Evolutionary conservation across 331 rosid species (phyloP).

Genomic region (Saraca asoca): DNA sequence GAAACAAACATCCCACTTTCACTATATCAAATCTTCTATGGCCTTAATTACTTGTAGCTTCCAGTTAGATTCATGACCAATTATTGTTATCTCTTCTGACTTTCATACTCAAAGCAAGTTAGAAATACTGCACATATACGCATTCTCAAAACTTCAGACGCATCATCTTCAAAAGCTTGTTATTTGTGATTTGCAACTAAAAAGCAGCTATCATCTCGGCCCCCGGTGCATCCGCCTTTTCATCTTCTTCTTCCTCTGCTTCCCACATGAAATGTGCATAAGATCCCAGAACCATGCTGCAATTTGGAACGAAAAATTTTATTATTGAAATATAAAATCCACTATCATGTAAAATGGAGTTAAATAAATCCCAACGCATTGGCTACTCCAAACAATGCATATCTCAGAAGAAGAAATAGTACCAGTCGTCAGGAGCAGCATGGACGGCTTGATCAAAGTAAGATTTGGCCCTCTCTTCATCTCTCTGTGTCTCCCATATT

Average conservation of each 20-base stretch:
- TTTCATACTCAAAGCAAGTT: slow-evolving; percentile 24
- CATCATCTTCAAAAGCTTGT: no score
- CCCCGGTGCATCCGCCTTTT: slow-evolving; percentile 23
- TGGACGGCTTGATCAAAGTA: slow-evolving; percentile 52
- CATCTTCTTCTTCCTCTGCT: slow-evolving; percentile 47
- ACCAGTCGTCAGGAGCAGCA: slow-evolving; percentile 56
- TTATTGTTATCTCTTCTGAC: slow-evolving; percentile 5
- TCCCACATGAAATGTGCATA: slow-evolving; percentile 86
- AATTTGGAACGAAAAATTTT: neutral
- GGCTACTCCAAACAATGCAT: no score
- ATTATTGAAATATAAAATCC: neutral
- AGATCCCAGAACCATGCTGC: slow-evolving; percentile 75
- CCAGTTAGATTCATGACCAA: slow-evolving; percentile 27
- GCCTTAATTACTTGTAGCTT: slow-evolving; percentile 34
- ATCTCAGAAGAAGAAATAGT: no score
- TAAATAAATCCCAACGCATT: no score
- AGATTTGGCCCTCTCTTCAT: slow-evolving; percentile 44
- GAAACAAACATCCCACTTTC: slow-evolving; percentile 14
- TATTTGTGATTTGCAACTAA: neutral
- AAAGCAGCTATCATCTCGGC: slow-evolving; percentile 41
- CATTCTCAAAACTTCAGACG: no score
- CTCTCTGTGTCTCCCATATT: slow-evolving; percentile 54
- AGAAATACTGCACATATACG: slow-evolving; percentile 11
- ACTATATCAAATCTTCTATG: slow-evolving; percentile 19
- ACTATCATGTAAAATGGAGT: no score